These are phyloP conservation scores for Pterocarpus macrocarpus DNA, from an alignment of 306 rosid genomes.

Conservation along the genomic window DNA sequence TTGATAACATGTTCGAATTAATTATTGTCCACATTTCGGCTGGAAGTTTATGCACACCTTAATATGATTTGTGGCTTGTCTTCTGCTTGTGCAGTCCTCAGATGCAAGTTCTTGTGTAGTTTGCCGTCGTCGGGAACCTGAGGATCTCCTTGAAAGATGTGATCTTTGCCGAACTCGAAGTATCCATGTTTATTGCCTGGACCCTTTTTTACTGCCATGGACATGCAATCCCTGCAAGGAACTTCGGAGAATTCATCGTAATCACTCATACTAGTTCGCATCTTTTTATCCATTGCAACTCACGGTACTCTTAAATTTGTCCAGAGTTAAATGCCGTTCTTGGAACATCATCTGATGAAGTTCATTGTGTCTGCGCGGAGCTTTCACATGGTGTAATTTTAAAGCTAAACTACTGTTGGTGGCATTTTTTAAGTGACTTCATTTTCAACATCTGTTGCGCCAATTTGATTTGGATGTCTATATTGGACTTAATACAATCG, in stretches of 20 bases:
- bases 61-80: conserved; percentile 29
- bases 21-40: conserved; percentile 26
- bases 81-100: conserved; percentile 53
- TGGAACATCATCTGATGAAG: conserved; percentile 14
- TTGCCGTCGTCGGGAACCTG: conserved; percentile 76
- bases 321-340: conserved; percentile 25
- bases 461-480: not conserved
- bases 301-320: conserved; percentile 1
- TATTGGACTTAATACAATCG: not conserved
- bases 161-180: conserved; percentile 51
- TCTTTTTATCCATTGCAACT: conserved; percentile 1
- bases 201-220: conserved; percentile 84
- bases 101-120: conserved; percentile 60
- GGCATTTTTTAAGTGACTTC: conserved; percentile 12
- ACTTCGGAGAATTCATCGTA: conserved; percentile 60
- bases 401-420: not conserved
- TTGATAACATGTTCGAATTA: conserved; percentile 35
- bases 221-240: conserved; percentile 83
- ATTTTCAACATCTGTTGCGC: conserved; percentile 1
- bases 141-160: conserved; percentile 76
- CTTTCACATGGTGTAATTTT: not conserved
- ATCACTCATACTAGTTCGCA: conserved; percentile 38
- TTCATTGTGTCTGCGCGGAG: conserved; percentile 8
- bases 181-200: conserved; percentile 79
- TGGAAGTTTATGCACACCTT: conserved; percentile 39